Base-by-base conservation (phyloP, 768 basidiomycete species). In the Lactarius hatsudake region DNA sequence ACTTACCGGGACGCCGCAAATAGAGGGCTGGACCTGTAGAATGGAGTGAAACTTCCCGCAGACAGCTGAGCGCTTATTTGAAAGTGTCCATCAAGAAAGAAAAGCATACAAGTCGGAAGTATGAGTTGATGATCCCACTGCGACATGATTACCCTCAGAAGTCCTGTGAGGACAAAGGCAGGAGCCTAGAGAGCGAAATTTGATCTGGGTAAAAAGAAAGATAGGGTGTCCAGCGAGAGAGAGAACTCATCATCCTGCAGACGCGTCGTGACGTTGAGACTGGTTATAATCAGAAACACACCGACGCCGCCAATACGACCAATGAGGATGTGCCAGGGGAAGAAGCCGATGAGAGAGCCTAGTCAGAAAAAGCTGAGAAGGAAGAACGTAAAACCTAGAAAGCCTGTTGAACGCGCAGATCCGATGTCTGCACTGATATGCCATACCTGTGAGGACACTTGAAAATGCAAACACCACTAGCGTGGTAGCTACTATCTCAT, bases 281-380 rank as follows among this genome's bases (percentile, higher is more conserved):
- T 95, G 0, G 96, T 98, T 72, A 90, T 82, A 51, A 98, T 86
- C 56, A 99, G 81, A 77, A 98, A 99, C 10, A 89, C 86, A 18
- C 96, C 96, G 38, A 98, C 93, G n/a, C 96, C 96, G 12, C 96
- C 96, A 48, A 98, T 98, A 72, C 90, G 91, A 17, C 96, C 96
- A n/a, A 99, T 93, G 34, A 98, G 84, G 73, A 98, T 97, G 73
- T 97, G 95, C 17, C 96, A 83, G 20, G 96, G 96, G 78, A 98
- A 98, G 79, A 98, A 98, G 1, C 95, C 95, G 42, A 97, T 89
- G 10, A 98, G 78, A 7, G 86, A 82, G 2, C 96, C 96, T 15
- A 98, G 82, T 55, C 86, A 87, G 70, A 96, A 86, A 18, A 84
- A 85, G 17, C 95, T 95, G 23, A 98, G 83, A n/a, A 91, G 77